A percentile compares a stretch with the other conserved stretches of the same genome.
Evolutionary conservation across 1,284 basidiomycete genomes (phyloP).

Genomic region (Ganoderma multipileum): DNA sequence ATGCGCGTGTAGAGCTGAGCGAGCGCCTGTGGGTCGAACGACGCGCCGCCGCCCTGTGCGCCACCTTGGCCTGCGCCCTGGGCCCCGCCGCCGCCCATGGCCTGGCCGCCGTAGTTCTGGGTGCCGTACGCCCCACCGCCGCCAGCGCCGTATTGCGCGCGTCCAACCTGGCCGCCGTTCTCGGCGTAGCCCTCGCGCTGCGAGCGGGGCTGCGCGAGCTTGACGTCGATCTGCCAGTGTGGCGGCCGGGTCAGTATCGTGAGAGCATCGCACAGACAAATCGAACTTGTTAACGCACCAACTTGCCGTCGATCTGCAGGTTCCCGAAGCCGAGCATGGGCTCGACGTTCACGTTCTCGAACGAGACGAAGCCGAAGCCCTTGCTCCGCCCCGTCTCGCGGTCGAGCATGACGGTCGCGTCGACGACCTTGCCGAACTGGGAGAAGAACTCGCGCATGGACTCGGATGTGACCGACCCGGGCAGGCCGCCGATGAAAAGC

Average conservation of each 20-base stretch:
- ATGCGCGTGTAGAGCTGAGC: constrained; percentile 84
- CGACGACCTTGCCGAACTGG: constrained; percentile 92
- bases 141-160: constrained; percentile 37
- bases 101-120: constrained; percentile 38
- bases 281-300: constrained; percentile 56
- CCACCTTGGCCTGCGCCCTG: constrained; percentile 30
- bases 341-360: constrained; percentile 89
- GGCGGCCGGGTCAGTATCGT: constrained; percentile 7
- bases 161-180: constrained; percentile 34
- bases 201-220: constrained; percentile 88
- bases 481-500: constrained; percentile 95
- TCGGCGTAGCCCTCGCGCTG: constrained; percentile 67
- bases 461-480: constrained; percentile 91
- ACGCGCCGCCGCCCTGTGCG: constrained; percentile 49
- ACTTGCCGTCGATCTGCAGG: constrained; percentile 91
- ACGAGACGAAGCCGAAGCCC: constrained; percentile 98
- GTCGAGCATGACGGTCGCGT: constrained; percentile 99
- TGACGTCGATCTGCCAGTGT: constrained; percentile 96
- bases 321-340: constrained; percentile 86
- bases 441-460: constrained; percentile 93
- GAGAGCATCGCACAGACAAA: neutral
- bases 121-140: constrained; percentile 43
- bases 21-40: constrained; percentile 83
- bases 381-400: constrained; percentile 95
- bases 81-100: constrained; percentile 16